Conservation (phyloP, 192 early-diverging fungal genomes). For the Umbelopsis sp. region DNA sequence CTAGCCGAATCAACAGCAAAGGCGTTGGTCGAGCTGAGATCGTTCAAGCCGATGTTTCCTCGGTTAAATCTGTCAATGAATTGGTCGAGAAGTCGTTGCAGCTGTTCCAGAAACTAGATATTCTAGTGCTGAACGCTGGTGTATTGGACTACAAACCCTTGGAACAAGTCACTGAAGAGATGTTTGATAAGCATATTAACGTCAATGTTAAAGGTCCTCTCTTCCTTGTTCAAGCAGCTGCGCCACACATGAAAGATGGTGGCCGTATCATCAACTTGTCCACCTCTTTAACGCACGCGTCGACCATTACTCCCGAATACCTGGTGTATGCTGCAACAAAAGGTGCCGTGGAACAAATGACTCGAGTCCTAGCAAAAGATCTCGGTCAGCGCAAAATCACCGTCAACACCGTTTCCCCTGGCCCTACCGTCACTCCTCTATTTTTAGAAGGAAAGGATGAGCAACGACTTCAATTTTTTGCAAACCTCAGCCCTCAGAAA, state of each 20-base stretch:
- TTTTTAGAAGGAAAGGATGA: slow-evolving; percentile 40
- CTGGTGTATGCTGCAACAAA: slow-evolving; percentile 25
- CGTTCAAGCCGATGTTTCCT: slow-evolving; percentile 42
- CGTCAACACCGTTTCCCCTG: slow-evolving; percentile 80
- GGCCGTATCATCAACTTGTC: slow-evolving; percentile 38
- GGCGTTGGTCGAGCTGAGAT: slow-evolving; percentile 37
- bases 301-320: slow-evolving; percentile 10
- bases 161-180: slow-evolving; percentile 27
- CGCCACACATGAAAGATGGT: slow-evolving; percentile 36
- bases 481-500: slow-evolving; percentile 10
- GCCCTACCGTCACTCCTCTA: slow-evolving; percentile 78
- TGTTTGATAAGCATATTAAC: slow-evolving; percentile 31
- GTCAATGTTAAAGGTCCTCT: slow-evolving; percentile 36
- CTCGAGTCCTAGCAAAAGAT: slow-evolving; percentile 62
- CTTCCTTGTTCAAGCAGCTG: slow-evolving; percentile 27
- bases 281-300: slow-evolving; percentile 2
- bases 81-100: slow-evolving; percentile 31
- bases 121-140: slow-evolving; percentile 49
- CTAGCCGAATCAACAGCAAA: slow-evolving; percentile 1
- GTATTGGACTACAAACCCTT: slow-evolving; percentile 27
- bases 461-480: slow-evolving; percentile 25
- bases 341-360: slow-evolving; percentile 24
- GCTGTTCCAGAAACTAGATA: slow-evolving; percentile 40
- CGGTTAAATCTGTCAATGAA: not conserved
- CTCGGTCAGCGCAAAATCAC: slow-evolving; percentile 64